A percentile compares a stretch with the other conserved stretches of the same genome.
These are phyloP conservation scores for Fraxinus greggii DNA, from an alignment of 305 asterid species.

Conservation along the genomic window DNA sequence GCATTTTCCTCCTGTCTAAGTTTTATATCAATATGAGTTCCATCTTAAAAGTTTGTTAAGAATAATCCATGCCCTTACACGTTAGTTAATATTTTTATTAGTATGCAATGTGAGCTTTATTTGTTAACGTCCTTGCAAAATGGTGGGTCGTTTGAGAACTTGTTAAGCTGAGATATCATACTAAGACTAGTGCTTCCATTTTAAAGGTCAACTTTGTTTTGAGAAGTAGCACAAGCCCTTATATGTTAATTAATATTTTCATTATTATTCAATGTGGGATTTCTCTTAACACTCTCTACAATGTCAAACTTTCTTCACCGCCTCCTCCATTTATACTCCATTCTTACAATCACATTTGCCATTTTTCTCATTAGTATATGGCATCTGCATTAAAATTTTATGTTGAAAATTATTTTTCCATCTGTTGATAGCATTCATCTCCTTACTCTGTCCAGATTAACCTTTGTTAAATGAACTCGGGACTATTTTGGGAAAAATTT, in stretches of 20 bases:
- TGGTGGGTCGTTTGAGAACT: neutral
- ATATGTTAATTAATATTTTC: neutral
- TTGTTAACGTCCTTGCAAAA: neutral
- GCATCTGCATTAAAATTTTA: neutral
- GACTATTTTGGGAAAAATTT: neutral
- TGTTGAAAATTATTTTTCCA: neutral
- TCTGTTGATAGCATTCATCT: neutral
- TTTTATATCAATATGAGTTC: neutral
- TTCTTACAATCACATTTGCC: neutral
- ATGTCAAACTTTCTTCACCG: neutral
- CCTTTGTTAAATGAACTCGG: neutral
- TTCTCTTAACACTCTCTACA: neutral
- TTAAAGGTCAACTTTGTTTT: neutral
- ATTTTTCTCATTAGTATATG: neutral
- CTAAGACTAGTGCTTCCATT: neutral
- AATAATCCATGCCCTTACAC: neutral
- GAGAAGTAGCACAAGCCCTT: neutral
- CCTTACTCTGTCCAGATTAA: neutral
- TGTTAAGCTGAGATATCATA: neutral
- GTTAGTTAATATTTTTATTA: neutral
- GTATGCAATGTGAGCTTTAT: neutral
- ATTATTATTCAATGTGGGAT: neutral
- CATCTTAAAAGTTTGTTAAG: neutral
- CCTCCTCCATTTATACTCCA: neutral
- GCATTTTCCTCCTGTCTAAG: slow-evolving; percentile 1